Conservation (phyloP, 225 moss, liverwort and hornwort genomes). For the Sphagnum contortum region DNA sequence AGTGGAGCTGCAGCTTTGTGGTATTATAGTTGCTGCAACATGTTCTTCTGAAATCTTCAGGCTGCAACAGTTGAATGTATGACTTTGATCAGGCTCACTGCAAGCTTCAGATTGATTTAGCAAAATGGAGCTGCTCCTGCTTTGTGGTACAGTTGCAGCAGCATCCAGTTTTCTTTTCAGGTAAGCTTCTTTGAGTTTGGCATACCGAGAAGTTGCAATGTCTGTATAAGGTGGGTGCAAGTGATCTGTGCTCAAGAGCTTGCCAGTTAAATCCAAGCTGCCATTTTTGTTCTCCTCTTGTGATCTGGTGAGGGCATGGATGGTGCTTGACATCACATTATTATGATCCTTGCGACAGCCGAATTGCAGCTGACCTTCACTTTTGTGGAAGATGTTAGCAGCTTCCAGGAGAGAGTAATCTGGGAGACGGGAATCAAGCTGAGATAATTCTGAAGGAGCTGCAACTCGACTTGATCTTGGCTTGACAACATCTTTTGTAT, state of each 20-base stretch:
- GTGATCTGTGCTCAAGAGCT: too few species aligned
- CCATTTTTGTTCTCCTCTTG: neutral
- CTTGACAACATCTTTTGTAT: slow-evolving; percentile 43
- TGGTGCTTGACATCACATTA: slow-evolving; percentile 6
- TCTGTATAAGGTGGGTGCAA: slow-evolving; percentile 11
- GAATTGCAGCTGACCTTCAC: slow-evolving; percentile 41
- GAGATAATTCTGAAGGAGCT: neutral
- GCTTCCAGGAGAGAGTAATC: slow-evolving; percentile 53
- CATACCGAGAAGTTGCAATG: slow-evolving; percentile 27
- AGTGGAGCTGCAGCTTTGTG: too few species aligned
- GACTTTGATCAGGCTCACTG: too few species aligned
- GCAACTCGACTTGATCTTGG: slow-evolving; percentile 22
- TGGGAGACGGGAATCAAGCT: slow-evolving; percentile 27
- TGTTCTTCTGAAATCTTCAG: too few species aligned
- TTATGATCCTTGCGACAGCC: slow-evolving; percentile 42
- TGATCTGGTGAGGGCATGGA: neutral
- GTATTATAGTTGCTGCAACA: too few species aligned
- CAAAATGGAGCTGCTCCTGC: too few species aligned
- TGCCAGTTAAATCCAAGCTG: too few species aligned
- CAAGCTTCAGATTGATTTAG: too few species aligned
- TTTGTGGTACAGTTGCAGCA: too few species aligned
- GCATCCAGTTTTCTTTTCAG: slow-evolving; percentile 14
- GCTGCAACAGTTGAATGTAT: too few species aligned
- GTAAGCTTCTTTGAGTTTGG: slow-evolving; percentile 40
- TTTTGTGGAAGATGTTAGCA: slow-evolving; percentile 41